Conservation (phyloP, 352 stramenopile species). For the Phytophthora chlamydospora region DNA sequence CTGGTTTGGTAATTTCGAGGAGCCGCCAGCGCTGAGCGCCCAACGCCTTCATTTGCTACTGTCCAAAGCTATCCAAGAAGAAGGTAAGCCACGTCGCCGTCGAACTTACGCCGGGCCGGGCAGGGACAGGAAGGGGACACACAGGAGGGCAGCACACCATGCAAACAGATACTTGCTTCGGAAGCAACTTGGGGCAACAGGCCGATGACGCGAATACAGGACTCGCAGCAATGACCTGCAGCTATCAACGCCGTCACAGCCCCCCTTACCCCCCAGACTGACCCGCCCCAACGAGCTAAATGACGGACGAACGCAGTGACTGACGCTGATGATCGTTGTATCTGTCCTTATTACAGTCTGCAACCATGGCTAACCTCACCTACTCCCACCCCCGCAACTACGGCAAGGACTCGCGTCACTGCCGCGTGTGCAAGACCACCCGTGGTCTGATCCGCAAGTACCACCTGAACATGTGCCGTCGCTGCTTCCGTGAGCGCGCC, state of each 20-base stretch:
- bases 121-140: conserved; percentile 1
- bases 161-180: too few relatives aligned
- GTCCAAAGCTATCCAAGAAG: conserved; percentile 90
- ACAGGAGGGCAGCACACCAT: conserved; percentile 4
- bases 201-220: too few relatives aligned
- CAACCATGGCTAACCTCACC: conserved; percentile 91
- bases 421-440: conserved; percentile 91
- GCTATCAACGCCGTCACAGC: too few relatives aligned
- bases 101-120: neutral
- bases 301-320: conserved; percentile 14
- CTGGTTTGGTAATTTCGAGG: conserved; percentile 43
- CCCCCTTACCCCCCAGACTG: neutral
- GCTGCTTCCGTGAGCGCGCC: conserved; percentile 95
- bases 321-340: conserved; percentile 26
- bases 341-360: conserved; percentile 36
- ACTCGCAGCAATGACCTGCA: too few relatives aligned
- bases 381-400: conserved; percentile 89
- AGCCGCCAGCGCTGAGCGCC: conserved; percentile 21
- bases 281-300: neutral
- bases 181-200: too few relatives aligned
- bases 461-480: conserved; percentile 95
- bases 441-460: conserved; percentile 97
- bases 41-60: conserved; percentile 75
- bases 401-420: conserved; percentile 91
- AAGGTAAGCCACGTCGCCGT: conserved; percentile 52